Base-by-base conservation (phyloP, 2,329 filamentous ascomycete species). In the Aspergillus intermedius region DNA sequence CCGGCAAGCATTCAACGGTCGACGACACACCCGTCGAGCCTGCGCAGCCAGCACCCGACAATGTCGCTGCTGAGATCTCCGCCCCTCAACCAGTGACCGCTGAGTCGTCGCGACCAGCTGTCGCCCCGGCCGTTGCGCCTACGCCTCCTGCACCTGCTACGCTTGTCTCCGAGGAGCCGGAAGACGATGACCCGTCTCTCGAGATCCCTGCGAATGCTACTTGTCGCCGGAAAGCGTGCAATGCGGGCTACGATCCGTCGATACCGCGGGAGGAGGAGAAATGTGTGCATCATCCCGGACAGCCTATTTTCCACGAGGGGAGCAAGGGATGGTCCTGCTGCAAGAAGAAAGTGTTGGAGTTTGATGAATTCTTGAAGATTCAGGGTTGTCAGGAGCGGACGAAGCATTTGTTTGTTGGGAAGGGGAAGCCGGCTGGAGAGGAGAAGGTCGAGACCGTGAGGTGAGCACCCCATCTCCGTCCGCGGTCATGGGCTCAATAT, bases 281-380 rank as follows among this genome's bases (percentile, higher is more conserved):
- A 52, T 98, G 93, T 66, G 78, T 88, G 42, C 85, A 95, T 64
- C 93, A 98, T 70, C 91, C 93, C 0, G 93, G 93, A 4, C 82
- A 80, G 19, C 88, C 93, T 21, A 85, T 98, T 57, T 98, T 98
- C 74, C 93, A 98, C 68, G 93, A 98, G 74, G 93, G 93, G 32
- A 95, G 88, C 73, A 98, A 98, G 75, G 93, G 93, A 1, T 98
- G 93, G 78, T 90, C 84, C 51, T 98, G 93, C 76, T 98, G 93
- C 74, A 97, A 97, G 80, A 79, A 89, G 60, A 81, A 90, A 34
- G 93, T 98, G 49, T 74, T 98, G 50, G 93, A 98, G 66, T 98
- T 98, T 69, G 91, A 98, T 67, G 86, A 97, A 70, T 98, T 98
- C 72, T 84, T 98, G 84, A 93, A 88, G 71, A 91, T 98, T 51